phyloP scores from a whole-genome alignment of 805 yeast genomes.

The Hanseniaspora thailandica region DNA sequence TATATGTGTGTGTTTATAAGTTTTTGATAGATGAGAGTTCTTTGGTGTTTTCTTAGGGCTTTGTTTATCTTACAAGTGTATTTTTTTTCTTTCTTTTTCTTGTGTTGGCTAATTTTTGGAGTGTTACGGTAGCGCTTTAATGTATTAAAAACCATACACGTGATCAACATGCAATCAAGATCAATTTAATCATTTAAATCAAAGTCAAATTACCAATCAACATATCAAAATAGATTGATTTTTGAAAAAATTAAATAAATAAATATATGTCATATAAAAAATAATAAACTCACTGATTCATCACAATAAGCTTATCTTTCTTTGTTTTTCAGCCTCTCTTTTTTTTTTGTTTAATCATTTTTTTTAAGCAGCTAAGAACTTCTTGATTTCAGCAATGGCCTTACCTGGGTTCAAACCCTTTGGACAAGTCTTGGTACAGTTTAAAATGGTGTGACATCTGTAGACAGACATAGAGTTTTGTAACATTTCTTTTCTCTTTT shows the following conservation, averaged over 20 bases:
- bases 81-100: background rate
- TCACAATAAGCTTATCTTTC: background rate
- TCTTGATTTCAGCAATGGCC: conserved; percentile 96
- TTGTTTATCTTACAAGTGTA: background rate
- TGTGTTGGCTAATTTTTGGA: background rate
- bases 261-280: conserved; percentile 1
- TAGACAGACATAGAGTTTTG: conserved; percentile 95
- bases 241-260: conserved; percentile 6
- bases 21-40: background rate
- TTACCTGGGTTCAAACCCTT: conserved; percentile 96
- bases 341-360: background rate
- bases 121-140: background rate
- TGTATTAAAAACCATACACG: background rate
- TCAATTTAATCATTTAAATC: too few relatives aligned
- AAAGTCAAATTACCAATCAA: background rate
- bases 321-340: background rate
- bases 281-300: background rate
- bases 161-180: background rate
- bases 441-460: conserved; percentile 98
- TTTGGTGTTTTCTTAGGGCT: background rate
- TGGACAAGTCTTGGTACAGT: conserved; percentile 96
- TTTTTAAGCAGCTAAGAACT: conserved; percentile 60
- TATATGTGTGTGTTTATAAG: background rate
- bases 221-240: too few relatives aligned
- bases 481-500: conserved; percentile 70